These are phyloP conservation scores for Ophiocordyceps unilateralis DNA, from an alignment of 2,329 filamentous ascomycete species.

Conservation along the genomic window DNA sequence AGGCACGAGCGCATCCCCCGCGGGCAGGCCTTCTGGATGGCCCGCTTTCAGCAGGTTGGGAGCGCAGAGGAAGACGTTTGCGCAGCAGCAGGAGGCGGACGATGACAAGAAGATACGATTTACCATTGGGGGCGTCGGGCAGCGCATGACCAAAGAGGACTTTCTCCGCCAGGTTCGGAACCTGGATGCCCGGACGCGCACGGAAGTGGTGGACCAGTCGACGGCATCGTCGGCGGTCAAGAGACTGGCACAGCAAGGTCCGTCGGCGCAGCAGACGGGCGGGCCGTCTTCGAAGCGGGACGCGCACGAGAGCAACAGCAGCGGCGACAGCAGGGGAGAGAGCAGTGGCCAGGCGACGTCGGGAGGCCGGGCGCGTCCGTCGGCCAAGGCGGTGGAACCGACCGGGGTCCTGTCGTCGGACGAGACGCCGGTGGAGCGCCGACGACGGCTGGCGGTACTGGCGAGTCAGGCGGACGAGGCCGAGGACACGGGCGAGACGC, in stretches of 20 bases:
- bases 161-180: constrained; percentile 60
- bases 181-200: constrained; percentile 48
- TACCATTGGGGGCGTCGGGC: constrained; percentile 55
- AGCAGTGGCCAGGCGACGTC: too few relatives aligned
- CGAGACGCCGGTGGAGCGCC: constrained; percentile 55
- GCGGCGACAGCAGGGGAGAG: too few relatives aligned
- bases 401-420: constrained; percentile 9
- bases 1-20: constrained; percentile 16
- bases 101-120: constrained; percentile 62
- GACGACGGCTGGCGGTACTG: constrained; percentile 41
- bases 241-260: constrained; percentile 27
- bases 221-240: constrained; percentile 30
- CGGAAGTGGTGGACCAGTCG: constrained; percentile 34
- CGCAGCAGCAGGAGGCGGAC: constrained; percentile 28
- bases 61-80: constrained; percentile 20
- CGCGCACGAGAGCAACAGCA: neutral
- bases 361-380: constrained; percentile 3
- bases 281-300: neutral
- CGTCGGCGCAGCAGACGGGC: constrained; percentile 2
- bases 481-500: constrained; percentile 41
- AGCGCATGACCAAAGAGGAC: constrained; percentile 63
- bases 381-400: neutral
- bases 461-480: constrained; percentile 22
- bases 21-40: constrained; percentile 32
- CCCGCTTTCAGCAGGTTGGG: constrained; percentile 22